phyloP scores from a whole-genome alignment of 805 yeast species.

The Alloascoidea africana region DNA sequence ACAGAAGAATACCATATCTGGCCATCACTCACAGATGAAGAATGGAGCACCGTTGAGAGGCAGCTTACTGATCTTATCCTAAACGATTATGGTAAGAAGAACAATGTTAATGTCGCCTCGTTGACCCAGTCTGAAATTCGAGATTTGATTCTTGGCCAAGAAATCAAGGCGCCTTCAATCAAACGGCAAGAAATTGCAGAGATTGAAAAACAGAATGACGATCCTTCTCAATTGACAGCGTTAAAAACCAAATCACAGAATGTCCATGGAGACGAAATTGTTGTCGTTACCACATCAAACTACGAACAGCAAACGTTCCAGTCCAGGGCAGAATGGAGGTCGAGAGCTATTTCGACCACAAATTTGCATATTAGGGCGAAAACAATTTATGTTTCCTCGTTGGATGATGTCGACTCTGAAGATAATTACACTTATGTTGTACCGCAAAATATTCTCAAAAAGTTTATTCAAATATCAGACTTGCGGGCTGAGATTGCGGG shows the following conservation, averaged over 20 bases:
- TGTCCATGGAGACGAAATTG: slow-evolving; percentile 93
- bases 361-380: slow-evolving; percentile 60
- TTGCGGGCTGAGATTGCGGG: slow-evolving; percentile 73
- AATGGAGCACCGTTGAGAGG: slow-evolving; percentile 84
- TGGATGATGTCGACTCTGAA: slow-evolving; percentile 36
- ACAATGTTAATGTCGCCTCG: slow-evolving; percentile 73
- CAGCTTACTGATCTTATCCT: slow-evolving; percentile 80
- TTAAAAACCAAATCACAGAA: slow-evolving; percentile 72
- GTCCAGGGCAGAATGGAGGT: slow-evolving; percentile 85
- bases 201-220: slow-evolving; percentile 27
- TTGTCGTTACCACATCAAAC: slow-evolving; percentile 80
- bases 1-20: slow-evolving; percentile 77
- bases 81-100: slow-evolving; percentile 70
- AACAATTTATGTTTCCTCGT: slow-evolving; percentile 58
- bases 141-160: slow-evolving; percentile 90
- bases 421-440: slow-evolving; percentile 53
- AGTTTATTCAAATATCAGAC: slow-evolving; percentile 71
- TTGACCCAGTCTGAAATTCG: slow-evolving; percentile 88
- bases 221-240: slow-evolving; percentile 42
- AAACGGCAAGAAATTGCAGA: slow-evolving; percentile 76
- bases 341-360: slow-evolving; percentile 66
- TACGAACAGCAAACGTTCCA: slow-evolving; percentile 77
- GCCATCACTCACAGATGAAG: slow-evolving; percentile 83
- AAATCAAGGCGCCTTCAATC: slow-evolving; percentile 77
- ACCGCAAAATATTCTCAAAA: slow-evolving; percentile 69